A percentile compares a stretch with the other conserved stretches of the same genome.
These are phyloP conservation scores for Paulownia fortunei DNA, from an alignment of 257 asterid species.

Conservation along the genomic window DNA sequence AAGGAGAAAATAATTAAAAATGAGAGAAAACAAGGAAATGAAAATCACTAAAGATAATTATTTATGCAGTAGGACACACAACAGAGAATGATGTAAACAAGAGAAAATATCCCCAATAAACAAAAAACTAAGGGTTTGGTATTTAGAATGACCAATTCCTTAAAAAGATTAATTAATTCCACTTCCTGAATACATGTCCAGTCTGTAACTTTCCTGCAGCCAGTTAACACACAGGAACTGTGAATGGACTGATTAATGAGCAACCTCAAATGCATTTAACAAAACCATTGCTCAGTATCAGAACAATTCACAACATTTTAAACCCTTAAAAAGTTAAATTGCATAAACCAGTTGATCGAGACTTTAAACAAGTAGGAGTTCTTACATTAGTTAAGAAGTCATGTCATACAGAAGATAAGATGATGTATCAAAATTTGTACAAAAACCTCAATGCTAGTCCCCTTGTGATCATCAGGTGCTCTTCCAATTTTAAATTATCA, in stretches of 20 bases:
- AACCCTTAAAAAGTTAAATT: neutral
- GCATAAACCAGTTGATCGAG: constrained; percentile 35
- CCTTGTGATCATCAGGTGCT: neutral
- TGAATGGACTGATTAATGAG: constrained; percentile 49
- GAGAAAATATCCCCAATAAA: constrained; percentile 43
- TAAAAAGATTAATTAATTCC: constrained; percentile 42
- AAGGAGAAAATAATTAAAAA: constrained; percentile 45
- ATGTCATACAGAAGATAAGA: neutral
- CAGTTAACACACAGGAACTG: too few species aligned
- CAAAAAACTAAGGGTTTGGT: constrained; percentile 42
- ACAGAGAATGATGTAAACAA: constrained; percentile 35
- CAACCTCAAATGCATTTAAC: constrained; percentile 36
- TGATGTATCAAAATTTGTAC: neutral
- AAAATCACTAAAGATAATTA: constrained; percentile 35
- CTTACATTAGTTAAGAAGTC: neutral
- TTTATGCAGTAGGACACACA: constrained; percentile 44
- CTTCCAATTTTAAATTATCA: neutral
- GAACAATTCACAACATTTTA: constrained; percentile 14
- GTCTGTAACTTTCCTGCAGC: too few species aligned
- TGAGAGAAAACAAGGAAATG: constrained; percentile 37
- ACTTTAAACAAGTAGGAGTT: constrained; percentile 25
- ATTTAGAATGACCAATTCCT: constrained; percentile 49
- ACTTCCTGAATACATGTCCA: constrained; percentile 52
- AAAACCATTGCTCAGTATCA: constrained; percentile 35
- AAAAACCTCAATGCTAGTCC: neutral